phyloP scores from a whole-genome alignment of 192 early-diverging fungal genomes.

The Backusella tuberculispora region DNA sequence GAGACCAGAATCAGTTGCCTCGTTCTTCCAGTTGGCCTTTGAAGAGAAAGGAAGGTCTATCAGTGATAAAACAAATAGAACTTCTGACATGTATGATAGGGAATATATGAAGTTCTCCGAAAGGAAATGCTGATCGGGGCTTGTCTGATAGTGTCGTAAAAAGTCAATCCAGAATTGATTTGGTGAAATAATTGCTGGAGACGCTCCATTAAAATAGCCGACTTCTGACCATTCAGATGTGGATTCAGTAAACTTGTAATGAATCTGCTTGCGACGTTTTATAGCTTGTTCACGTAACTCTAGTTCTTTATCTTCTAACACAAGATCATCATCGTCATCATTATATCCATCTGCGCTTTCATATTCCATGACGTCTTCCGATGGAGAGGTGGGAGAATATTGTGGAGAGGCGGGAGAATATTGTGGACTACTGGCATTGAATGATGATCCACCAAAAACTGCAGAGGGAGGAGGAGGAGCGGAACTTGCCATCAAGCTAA shows the following conservation, averaged over 20 bases:
- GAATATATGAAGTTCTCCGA: conserved; percentile 47
- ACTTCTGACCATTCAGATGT: conserved; percentile 30
- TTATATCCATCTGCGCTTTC: neutral
- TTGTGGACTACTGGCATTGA: neutral
- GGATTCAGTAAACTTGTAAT: conserved; percentile 11
- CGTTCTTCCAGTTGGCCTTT: conserved; percentile 25
- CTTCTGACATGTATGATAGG: conserved; percentile 34
- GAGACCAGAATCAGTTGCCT: neutral
- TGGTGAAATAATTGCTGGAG: neutral
- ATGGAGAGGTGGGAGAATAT: neutral
- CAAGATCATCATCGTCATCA: conserved; percentile 24
- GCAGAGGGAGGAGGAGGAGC: neutral
- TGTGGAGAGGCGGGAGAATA: neutral
- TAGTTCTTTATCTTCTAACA: neutral
- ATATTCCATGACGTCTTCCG: neutral
- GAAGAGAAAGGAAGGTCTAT: conserved; percentile 41
- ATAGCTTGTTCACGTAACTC: conserved; percentile 11
- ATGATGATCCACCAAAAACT: no score
- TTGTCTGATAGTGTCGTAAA: conserved; percentile 9
- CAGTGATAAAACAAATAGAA: conserved; percentile 45
- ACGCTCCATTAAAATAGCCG: neutral
- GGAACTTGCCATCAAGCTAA: neutral
- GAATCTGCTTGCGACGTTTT: neutral
- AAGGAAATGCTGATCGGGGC: neutral
- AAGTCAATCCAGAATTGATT: conserved; percentile 55